Percentiles rank a stretch among this genome's conserved stretches.
Evolutionary conservation across 2,329 filamentous ascomycete genomes (phyloP).

Genomic region (Epichloe uncinata): DNA sequence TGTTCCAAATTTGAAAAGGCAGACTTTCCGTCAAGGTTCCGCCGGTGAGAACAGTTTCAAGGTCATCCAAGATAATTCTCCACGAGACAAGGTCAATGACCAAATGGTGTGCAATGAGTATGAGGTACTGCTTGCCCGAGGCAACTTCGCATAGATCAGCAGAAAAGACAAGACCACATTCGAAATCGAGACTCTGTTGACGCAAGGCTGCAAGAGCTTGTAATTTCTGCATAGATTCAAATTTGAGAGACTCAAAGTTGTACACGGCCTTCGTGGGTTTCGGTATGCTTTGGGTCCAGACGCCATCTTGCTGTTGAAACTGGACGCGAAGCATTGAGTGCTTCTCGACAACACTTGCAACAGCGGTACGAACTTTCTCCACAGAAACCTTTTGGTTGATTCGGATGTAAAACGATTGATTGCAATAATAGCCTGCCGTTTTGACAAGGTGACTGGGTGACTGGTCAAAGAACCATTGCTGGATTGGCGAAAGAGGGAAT

Average conservation of each 20-base stretch:
- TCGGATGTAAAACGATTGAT: slow-evolving; percentile 1
- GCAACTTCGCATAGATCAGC: slow-evolving; percentile 1
- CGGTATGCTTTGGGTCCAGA: slow-evolving; percentile 2
- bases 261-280: background rate
- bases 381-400: background rate
- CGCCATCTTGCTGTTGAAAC: background rate
- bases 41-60: slow-evolving; percentile 24
- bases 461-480: slow-evolving; percentile 6
- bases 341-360: slow-evolving; percentile 1
- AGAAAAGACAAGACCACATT: slow-evolving; percentile 2
- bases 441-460: background rate
- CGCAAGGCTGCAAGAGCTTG: background rate
- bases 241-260: background rate
- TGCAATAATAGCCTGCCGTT: background rate
- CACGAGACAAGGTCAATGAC: slow-evolving; percentile 33
- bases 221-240: background rate
- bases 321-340: slow-evolving; percentile 7
- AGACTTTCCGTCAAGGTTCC: background rate
- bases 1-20: slow-evolving; percentile 17
- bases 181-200: background rate
- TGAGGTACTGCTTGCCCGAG: slow-evolving; percentile 13
- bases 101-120: slow-evolving; percentile 23
- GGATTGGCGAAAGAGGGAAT: slow-evolving; percentile 4
- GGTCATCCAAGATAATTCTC: slow-evolving; percentile 29
- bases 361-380: background rate